These are phyloP conservation scores for Komagataella pastoris DNA, from an alignment of 805 yeast species.

Conservation along the genomic window DNA sequence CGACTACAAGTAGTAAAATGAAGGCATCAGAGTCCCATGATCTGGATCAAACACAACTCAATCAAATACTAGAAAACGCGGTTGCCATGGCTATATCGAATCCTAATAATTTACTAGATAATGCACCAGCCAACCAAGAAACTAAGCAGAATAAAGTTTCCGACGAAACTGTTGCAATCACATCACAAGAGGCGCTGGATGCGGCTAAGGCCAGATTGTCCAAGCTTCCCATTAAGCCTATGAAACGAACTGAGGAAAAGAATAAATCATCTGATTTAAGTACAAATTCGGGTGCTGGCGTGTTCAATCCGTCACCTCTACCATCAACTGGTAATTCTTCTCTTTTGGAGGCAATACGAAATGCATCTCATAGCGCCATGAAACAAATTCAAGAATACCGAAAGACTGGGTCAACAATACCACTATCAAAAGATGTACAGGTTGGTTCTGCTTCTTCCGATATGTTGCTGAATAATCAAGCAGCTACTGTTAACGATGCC, in stretches of 20 bases:
- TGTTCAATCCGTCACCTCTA: background rate
- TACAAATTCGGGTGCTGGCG: background rate
- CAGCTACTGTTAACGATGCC: background rate
- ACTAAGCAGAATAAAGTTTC: background rate
- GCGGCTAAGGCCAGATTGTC: background rate
- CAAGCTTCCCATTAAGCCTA: background rate
- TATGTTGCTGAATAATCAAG: background rate
- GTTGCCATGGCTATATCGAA: constrained; percentile 64
- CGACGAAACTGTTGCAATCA: background rate
- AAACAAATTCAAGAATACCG: constrained; percentile 1
- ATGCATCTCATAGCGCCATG: background rate
- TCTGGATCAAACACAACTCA: constrained; percentile 44
- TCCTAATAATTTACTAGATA: constrained; percentile 28
- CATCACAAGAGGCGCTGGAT: background rate
- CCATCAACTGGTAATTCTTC: background rate
- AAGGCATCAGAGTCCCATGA: constrained; percentile 15
- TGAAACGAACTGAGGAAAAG: background rate
- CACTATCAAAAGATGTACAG: background rate
- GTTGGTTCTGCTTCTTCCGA: constrained; percentile 1
- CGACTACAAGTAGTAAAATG: background rate
- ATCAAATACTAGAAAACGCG: constrained; percentile 65
- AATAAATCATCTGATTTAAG: background rate
- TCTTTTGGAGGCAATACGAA: background rate
- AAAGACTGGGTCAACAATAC: constrained; percentile 6
- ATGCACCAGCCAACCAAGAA: constrained; percentile 9